phyloP scores from a whole-genome alignment of 1,284 basidiomycete genomes.

The Sanguinoderma infundibulare region DNA sequence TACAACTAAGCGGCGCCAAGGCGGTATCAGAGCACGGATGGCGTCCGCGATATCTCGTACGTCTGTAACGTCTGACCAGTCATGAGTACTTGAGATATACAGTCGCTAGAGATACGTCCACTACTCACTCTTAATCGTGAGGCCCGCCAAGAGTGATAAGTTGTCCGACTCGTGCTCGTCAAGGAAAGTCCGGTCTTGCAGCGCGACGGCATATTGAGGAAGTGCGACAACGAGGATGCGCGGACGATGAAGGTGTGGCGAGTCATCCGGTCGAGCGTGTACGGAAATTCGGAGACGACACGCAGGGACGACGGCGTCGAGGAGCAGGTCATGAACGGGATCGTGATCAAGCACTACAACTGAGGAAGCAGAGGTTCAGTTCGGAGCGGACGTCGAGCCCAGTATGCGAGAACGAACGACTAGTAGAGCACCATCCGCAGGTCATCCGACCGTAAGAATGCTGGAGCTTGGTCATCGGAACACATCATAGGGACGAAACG shows the following conservation, averaged over 20 bases:
- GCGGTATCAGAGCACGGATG: neutral
- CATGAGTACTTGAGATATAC: neutral
- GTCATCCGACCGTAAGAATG: neutral
- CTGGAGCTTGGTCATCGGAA: neutral
- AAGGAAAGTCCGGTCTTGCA: conserved; percentile 46
- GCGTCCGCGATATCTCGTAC: neutral
- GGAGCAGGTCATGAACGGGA: neutral
- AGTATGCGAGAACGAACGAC: too few relatives aligned
- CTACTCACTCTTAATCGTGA: too few relatives aligned
- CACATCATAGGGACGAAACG: too few relatives aligned
- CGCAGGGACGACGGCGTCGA: neutral
- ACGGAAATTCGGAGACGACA: neutral
- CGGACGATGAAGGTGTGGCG: conserved; percentile 44
- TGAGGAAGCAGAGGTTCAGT: too few relatives aligned
- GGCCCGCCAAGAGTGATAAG: too few relatives aligned
- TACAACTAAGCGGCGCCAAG: conserved; percentile 45
- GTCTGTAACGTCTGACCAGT: neutral
- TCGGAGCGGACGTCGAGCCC: too few relatives aligned
- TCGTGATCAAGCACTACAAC: neutral
- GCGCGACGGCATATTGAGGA: conserved; percentile 32
- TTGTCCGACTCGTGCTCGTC: conserved; percentile 42
- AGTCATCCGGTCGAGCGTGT: conserved; percentile 22
- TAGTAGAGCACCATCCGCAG: too few relatives aligned
- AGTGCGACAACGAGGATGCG: conserved; percentile 19
- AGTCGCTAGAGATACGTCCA: too few relatives aligned